A percentile compares a stretch with the other conserved stretches of the same genome.
phyloP scores from a whole-genome alignment of 768 basidiomycete genomes.

The Rhodotorula diobovata region DNA sequence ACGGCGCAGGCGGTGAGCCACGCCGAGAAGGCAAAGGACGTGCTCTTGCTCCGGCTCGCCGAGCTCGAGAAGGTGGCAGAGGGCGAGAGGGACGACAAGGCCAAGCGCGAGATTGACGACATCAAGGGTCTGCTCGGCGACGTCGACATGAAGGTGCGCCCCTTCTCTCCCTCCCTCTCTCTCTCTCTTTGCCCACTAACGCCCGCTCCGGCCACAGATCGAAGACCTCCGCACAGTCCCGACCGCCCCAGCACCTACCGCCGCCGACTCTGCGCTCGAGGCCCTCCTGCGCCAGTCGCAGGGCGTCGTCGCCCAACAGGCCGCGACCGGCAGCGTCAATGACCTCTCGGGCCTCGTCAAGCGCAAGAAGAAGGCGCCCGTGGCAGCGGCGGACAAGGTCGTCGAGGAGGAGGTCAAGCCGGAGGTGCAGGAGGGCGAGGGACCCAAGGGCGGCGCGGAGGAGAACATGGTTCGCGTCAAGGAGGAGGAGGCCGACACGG shows the following conservation, averaged over 20 bases:
- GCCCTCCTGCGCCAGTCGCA: conserved; percentile 19
- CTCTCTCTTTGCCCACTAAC: too few species aligned
- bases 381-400: neutral
- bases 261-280: conserved; percentile 22
- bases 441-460: conserved; percentile 3
- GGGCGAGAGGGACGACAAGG: conserved; percentile 7
- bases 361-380: conserved; percentile 31
- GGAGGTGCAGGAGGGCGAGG: neutral
- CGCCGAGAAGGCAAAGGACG: conserved; percentile 35
- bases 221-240: conserved; percentile 38
- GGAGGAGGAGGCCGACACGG: neutral
- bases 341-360: conserved; percentile 35
- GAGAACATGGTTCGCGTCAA: conserved; percentile 6
- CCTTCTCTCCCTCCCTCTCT: too few species aligned
- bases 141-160: conserved; percentile 35
- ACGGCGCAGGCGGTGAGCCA: conserved; percentile 24
- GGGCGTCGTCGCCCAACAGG: neutral
- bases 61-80: conserved; percentile 14
- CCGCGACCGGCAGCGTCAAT: conserved; percentile 14
- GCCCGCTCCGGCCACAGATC: conserved; percentile 10
- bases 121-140: conserved; percentile 32
- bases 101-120: conserved; percentile 25
- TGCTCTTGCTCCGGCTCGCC: conserved; percentile 8
- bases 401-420: neutral
- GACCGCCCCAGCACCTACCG: conserved; percentile 12